Conservation (phyloP, 148 eudicot species). For the Rhododendron kiyosumense region DNA sequence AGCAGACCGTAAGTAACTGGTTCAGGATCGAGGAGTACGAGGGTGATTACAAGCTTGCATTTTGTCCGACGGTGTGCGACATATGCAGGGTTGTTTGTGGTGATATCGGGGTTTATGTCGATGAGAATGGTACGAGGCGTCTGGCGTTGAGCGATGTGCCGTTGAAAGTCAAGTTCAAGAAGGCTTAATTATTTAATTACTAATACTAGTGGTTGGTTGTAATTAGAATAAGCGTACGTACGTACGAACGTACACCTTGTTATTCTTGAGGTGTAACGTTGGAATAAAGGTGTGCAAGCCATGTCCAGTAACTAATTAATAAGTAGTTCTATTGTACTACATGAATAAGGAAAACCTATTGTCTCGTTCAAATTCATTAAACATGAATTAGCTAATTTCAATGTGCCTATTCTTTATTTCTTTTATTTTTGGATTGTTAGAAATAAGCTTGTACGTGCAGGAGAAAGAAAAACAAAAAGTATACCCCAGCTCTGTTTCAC, state of each 20-base stretch:
- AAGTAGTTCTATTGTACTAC: background rate
- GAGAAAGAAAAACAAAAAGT: no score
- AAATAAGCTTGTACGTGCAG: no score
- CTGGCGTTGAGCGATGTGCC: slow-evolving; percentile 30
- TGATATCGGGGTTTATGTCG: slow-evolving; percentile 27
- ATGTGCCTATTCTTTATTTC: no score
- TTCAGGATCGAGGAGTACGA: slow-evolving; percentile 35
- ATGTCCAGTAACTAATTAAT: background rate
- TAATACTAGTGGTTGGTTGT: background rate
- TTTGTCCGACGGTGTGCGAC: slow-evolving; percentile 37
- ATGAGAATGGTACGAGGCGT: slow-evolving; percentile 25
- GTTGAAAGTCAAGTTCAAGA: slow-evolving; percentile 29
- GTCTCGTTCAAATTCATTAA: background rate
- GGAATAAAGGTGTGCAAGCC: background rate
- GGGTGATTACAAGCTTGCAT: slow-evolving; percentile 30
- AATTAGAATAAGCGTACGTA: background rate
- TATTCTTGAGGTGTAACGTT: background rate
- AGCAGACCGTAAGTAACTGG: slow-evolving; percentile 22
- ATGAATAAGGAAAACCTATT: background rate
- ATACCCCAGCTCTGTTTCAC: no score
- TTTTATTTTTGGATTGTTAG: no score
- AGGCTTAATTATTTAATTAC: slow-evolving; percentile 1
- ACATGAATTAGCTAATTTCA: background rate
- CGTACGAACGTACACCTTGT: background rate
- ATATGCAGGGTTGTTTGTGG: slow-evolving; percentile 29